A percentile compares a stretch with the other conserved stretches of the same genome.
Conservation (phyloP, 768 basidiomycete genomes). For the Russula earlei region DNA sequence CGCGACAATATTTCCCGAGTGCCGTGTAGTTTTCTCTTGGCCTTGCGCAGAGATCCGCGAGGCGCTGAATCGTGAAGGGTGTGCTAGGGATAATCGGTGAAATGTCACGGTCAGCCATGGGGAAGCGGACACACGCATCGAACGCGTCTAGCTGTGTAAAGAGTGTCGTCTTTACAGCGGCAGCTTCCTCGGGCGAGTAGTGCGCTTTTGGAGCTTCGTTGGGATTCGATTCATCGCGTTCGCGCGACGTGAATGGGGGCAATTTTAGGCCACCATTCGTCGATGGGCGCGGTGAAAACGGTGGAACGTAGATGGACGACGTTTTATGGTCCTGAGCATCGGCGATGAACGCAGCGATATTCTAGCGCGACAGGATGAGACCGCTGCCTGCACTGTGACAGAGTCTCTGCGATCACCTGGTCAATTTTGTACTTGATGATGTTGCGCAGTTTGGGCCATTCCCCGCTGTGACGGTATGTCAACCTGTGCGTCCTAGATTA, state of each 20-base stretch:
- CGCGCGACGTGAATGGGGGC: slow-evolving; percentile 64
- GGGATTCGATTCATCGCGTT: slow-evolving; percentile 38
- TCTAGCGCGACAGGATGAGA: slow-evolving; percentile 22
- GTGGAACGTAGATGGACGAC: slow-evolving; percentile 35
- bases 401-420: slow-evolving; percentile 37
- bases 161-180: slow-evolving; percentile 44
- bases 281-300: slow-evolving; percentile 27
- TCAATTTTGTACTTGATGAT: slow-evolving; percentile 64
- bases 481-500: background rate
- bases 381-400: background rate
- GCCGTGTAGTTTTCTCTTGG: slow-evolving; percentile 66
- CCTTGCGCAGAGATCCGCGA: slow-evolving; percentile 69
- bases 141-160: slow-evolving; percentile 63
- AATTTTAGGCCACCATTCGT: slow-evolving; percentile 53
- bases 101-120: background rate
- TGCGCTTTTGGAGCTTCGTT: slow-evolving; percentile 47
- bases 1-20: slow-evolving; percentile 81
- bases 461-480: slow-evolving; percentile 34
- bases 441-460: slow-evolving; percentile 63
- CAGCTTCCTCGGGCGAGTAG: slow-evolving; percentile 54
- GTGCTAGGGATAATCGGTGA: slow-evolving; percentile 33
- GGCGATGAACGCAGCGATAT: slow-evolving; percentile 26
- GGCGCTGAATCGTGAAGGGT: slow-evolving; percentile 85
- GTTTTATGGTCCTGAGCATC: slow-evolving; percentile 23
- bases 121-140: slow-evolving; percentile 46